Conservation (phyloP, 2,329 filamentous ascomycete genomes). For the Stagonosporopsis rhizophila region DNA sequence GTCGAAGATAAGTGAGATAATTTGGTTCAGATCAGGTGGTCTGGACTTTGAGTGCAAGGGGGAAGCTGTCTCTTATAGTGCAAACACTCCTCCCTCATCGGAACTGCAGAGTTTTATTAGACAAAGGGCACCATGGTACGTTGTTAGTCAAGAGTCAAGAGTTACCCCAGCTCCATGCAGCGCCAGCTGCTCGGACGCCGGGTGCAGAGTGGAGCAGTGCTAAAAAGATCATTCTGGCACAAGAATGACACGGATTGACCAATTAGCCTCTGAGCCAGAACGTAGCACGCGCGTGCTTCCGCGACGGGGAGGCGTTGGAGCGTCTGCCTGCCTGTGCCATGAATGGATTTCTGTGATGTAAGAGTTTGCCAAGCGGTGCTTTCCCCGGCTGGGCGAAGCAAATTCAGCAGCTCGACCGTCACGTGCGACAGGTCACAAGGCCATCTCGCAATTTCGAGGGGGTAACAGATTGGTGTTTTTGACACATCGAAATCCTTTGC, state of each 20-base stretch:
- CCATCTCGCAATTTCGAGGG: conserved; percentile 23
- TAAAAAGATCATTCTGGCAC: conserved; percentile 30
- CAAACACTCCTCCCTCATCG: conserved; percentile 8
- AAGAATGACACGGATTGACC: conserved; percentile 32
- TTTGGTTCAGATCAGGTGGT: conserved; percentile 25
- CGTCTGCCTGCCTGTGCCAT: conserved; percentile 24
- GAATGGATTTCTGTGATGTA: conserved; percentile 37
- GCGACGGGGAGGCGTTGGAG: conserved; percentile 31
- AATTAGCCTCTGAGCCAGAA: conserved; percentile 1
- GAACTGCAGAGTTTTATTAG: conserved; percentile 36
- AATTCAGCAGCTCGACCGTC: conserved; percentile 25
- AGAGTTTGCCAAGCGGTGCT: conserved; percentile 26
- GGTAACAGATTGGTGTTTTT: conserved; percentile 36
- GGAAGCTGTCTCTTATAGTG: conserved; percentile 39
- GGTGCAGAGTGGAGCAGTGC: conserved; percentile 32
- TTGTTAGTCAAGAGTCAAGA: conserved; percentile 43
- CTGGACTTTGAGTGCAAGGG: conserved; percentile 11
- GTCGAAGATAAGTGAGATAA: conserved; percentile 16
- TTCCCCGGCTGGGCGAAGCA: conserved; percentile 21
- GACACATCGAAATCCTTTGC: conserved; percentile 42
- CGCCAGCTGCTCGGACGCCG: conserved; percentile 36
- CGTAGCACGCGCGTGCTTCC: conserved; percentile 30
- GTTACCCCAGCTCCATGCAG: conserved; percentile 35
- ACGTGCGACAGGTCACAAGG: conserved; percentile 29
- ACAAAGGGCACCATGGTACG: conserved; percentile 39